These are phyloP conservation scores for Starmerella stigmatis DNA, from an alignment of 805 yeast species.

Conservation along the genomic window DNA sequence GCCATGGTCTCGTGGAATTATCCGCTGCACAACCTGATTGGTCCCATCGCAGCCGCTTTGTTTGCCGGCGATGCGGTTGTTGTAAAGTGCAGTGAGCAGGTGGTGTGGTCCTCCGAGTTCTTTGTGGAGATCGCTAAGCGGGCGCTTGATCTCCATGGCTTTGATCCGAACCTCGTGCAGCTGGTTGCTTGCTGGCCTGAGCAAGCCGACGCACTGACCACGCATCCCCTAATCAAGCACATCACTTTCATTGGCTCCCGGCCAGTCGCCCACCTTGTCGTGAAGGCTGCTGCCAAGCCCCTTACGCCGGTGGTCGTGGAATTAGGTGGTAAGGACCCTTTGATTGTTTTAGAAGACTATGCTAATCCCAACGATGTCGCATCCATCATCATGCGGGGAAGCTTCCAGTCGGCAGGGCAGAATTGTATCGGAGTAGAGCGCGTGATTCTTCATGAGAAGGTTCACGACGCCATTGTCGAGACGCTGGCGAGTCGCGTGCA, in stretches of 20 bases:
- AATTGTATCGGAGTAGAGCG: slow-evolving; percentile 97
- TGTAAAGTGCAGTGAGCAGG: slow-evolving; percentile 91
- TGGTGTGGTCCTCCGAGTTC: slow-evolving; percentile 84
- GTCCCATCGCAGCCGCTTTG: slow-evolving; percentile 80
- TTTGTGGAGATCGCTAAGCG: slow-evolving; percentile 61
- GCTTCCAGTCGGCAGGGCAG: slow-evolving; percentile 95
- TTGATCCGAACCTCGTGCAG: slow-evolving; percentile 76
- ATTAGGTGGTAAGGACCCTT: slow-evolving; percentile 92
- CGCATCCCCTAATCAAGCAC: slow-evolving; percentile 74
- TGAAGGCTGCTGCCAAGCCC: slow-evolving; percentile 69
- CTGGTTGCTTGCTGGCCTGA: slow-evolving; percentile 81
- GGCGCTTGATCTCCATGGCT: slow-evolving; percentile 63
- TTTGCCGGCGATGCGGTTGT: slow-evolving; percentile 88
- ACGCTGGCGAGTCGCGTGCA: slow-evolving; percentile 50
- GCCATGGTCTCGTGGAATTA: slow-evolving; percentile 96
- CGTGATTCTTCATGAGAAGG: slow-evolving; percentile 55
- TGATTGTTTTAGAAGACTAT: slow-evolving; percentile 59
- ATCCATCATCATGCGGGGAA: slow-evolving; percentile 83
- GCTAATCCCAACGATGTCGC: slow-evolving; percentile 37
- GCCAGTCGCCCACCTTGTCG: slow-evolving; percentile 84
- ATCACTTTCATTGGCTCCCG: slow-evolving; percentile 94
- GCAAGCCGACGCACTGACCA: slow-evolving; percentile 74
- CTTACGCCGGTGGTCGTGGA: slow-evolving; percentile 93
- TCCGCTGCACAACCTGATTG: slow-evolving; percentile 88
- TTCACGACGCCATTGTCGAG: slow-evolving; percentile 52